Evolutionary conservation across 2,329 filamentous ascomycete species (phyloP), one percentile per base, ranked within the genome.

Genomic region (Exophiala mesophila): DNA sequence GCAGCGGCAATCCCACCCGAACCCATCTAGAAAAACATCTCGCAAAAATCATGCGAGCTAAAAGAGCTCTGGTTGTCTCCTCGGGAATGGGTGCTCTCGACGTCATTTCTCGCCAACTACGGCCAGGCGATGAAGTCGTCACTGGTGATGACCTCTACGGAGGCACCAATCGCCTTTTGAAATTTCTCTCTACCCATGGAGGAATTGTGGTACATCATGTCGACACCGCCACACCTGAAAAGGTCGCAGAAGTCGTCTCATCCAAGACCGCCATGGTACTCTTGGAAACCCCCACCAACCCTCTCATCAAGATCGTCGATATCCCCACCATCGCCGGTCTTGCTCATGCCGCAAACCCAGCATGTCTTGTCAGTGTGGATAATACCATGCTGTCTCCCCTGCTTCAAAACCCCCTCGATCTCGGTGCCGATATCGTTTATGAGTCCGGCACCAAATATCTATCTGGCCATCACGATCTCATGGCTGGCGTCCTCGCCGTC

Each of bases 381-480:
- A 98, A 98, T 71, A 98, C 92, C 44, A 98, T 98, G 92, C 82
- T 98, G 54, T 96, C 89, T 2, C 92, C 92, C 8, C 83, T 96
- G 72, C 80, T 98, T 5, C 83, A 83, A 59, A 97, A 95, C 68
- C 92, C 92, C 4, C 78, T 98, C 13, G 90, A 97, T 48, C 76
- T 97, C 19, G 92, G 94, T 44, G 89, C 90, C 12, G 92, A 98
- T 59, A 85, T 98, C 55, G 88, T 94, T 42, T 98, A 98, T 67
- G 92, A 98, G 70, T 94, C 86, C 18, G 92, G 92, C 42, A 98
- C 92, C 17, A 98, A 98, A 66, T 98, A 98, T 60, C 76, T 98
- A 4, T 97, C 89, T 1, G 92, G 92, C 21, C 92, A 98, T 64
- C 92, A 98, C 72, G 94, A 98, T 62, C 84, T 98, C 61, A 98